Percentiles rank a stretch among this genome's conserved stretches.
These are phyloP conservation scores for Cardamine resedifolia DNA, from an alignment of 345 rosid genomes.

Conservation along the genomic window DNA sequence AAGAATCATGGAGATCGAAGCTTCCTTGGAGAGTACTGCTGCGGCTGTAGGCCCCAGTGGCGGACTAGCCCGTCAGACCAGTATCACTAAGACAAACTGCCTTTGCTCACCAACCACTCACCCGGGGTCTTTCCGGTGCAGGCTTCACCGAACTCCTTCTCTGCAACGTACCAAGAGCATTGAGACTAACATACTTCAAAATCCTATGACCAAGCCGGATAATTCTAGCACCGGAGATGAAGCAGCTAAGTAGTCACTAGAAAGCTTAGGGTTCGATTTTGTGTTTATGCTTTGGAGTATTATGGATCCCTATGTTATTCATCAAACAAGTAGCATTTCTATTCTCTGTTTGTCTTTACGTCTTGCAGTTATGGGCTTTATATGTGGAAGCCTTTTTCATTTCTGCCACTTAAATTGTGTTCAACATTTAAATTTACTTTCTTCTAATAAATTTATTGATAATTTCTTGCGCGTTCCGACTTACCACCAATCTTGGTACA, in stretches of 20 bases:
- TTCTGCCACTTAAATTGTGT: not conserved
- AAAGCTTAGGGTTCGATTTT: not conserved
- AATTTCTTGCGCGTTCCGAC: not conserved
- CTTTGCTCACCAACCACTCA: constrained; percentile 35
- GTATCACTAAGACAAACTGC: constrained; percentile 23
- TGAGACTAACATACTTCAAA: constrained; percentile 27
- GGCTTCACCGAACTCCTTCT: constrained; percentile 30
- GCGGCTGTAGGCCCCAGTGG: not conserved
- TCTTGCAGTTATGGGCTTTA: constrained; percentile 1
- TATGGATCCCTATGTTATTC: constrained; percentile 4
- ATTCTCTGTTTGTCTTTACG: not conserved
- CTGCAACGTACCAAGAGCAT: constrained; percentile 29
- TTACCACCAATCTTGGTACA: not conserved
- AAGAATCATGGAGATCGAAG: constrained; percentile 6
- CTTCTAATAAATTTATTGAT: not conserved
- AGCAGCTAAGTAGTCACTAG: constrained; percentile 8
- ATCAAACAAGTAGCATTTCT: not conserved
- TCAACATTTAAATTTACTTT: not conserved
- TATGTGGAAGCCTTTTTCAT: not conserved
- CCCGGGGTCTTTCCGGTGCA: constrained; percentile 33
- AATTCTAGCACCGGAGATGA: constrained; percentile 12
- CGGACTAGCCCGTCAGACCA: constrained; percentile 30
- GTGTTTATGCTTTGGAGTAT: not conserved
- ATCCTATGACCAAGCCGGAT: not conserved
- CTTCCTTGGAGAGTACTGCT: not conserved